Evolutionary conservation across 2,329 filamentous ascomycete species (phyloP).

Genomic region (Daldinia sp.): DNA sequence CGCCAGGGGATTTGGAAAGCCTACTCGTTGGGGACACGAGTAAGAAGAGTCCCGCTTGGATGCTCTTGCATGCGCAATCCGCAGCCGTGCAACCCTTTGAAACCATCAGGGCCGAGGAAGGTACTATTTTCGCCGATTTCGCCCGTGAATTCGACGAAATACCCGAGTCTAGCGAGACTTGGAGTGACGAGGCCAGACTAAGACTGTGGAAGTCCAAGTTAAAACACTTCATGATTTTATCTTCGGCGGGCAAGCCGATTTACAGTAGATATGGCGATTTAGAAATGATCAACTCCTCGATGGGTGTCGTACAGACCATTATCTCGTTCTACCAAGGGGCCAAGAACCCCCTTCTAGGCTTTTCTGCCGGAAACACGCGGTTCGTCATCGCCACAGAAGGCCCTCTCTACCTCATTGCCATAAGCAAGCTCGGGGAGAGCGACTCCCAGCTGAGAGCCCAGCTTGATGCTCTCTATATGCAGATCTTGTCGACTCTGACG

Average conservation of each 20-base stretch:
- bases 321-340: conserved; percentile 94
- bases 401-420: conserved; percentile 90
- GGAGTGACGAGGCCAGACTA: conserved; percentile 67
- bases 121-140: conserved; percentile 71
- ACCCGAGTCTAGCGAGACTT: conserved; percentile 56
- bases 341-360: conserved; percentile 79
- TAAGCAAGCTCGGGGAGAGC: conserved; percentile 91
- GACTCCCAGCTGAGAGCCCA: conserved; percentile 87
- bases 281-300: conserved; percentile 88
- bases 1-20: conserved; percentile 79
- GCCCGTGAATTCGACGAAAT: conserved; percentile 80
- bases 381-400: conserved; percentile 89
- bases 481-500: conserved; percentile 94
- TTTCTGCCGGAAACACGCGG: conserved; percentile 84
- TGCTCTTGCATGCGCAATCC: conserved; percentile 69
- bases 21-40: conserved; percentile 77
- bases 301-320: conserved; percentile 95
- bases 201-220: conserved; percentile 87
- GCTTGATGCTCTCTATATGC: conserved; percentile 95
- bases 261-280: conserved; percentile 95
- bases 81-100: conserved; percentile 69
- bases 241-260: conserved; percentile 94
- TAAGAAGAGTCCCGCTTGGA: conserved; percentile 73
- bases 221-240: conserved; percentile 97
- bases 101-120: conserved; percentile 51